These are phyloP conservation scores for Clausena lansium DNA, from an alignment of 345 rosid species.

Conservation along the genomic window DNA sequence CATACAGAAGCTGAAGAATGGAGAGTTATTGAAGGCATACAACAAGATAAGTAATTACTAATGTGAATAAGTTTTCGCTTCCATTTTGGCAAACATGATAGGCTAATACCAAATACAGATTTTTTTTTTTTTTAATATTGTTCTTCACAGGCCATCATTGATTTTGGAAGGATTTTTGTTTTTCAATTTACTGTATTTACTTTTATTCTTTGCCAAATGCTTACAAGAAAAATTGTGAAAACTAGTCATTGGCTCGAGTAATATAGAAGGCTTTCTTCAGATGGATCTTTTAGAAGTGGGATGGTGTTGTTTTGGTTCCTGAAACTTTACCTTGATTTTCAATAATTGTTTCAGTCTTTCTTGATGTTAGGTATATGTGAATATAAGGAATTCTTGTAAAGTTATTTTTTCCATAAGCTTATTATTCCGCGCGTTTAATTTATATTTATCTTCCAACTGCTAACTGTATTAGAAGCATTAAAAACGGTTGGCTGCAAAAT, in stretches of 20 bases:
- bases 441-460: neutral
- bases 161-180: neutral
- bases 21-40: neutral
- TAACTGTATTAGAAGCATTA: neutral
- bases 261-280: neutral
- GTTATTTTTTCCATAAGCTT: neutral
- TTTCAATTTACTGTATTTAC: neutral
- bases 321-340: neutral
- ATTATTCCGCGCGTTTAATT: neutral
- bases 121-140: neutral
- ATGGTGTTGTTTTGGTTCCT: neutral
- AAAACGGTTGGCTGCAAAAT: neutral
- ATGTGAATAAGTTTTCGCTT: neutral
- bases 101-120: constrained; percentile 17
- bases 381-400: neutral
- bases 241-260: neutral
- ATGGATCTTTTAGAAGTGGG: neutral
- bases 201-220: neutral
- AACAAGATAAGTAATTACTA: constrained; percentile 8
- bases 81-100: neutral
- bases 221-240: neutral
- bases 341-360: neutral
- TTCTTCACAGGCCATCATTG: constrained; percentile 13
- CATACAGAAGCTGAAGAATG: constrained; percentile 3
- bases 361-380: neutral